phyloP scores from a whole-genome alignment of 495 filamentous ascomycete genomes.

The Niebla homalea region DNA sequence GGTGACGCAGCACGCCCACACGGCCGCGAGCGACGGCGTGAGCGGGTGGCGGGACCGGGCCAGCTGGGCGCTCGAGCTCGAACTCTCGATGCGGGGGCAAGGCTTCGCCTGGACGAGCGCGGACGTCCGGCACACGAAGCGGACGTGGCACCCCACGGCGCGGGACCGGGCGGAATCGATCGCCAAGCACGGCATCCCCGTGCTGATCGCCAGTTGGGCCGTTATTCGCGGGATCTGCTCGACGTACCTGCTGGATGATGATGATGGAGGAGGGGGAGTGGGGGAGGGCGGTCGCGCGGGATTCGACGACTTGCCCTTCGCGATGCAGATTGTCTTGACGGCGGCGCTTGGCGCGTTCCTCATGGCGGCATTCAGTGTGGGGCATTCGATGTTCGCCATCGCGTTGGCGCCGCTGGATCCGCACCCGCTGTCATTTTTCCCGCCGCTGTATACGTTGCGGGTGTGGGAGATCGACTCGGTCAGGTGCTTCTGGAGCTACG shows the following conservation, averaged over 20 bases:
- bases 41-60: conserved; percentile 9
- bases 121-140: conserved; percentile 15
- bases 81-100: conserved; percentile 15
- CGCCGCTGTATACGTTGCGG: conserved; percentile 14
- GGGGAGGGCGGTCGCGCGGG: not conserved
- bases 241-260: not conserved
- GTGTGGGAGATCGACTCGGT: conserved; percentile 14
- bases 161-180: conserved; percentile 12
- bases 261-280: not conserved
- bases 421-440: conserved; percentile 17
- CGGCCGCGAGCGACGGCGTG: conserved; percentile 9
- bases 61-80: conserved; percentile 16
- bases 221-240: conserved; percentile 10
- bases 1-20: conserved; percentile 12
- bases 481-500: conserved; percentile 17
- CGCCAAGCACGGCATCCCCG: conserved; percentile 11
- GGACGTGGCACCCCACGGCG: conserved; percentile 13
- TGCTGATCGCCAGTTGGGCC: conserved; percentile 10
- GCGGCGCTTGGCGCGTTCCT: conserved; percentile 14
- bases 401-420: conserved; percentile 12
- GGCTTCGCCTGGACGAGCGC: conserved; percentile 18
- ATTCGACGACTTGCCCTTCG: conserved; percentile 12
- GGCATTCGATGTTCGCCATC: conserved; percentile 14
- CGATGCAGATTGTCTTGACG: conserved; percentile 12
- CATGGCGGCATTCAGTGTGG: conserved; percentile 14